Conservation (phyloP, 2,329 filamentous ascomycete species). For the Alternaria sp. region DNA sequence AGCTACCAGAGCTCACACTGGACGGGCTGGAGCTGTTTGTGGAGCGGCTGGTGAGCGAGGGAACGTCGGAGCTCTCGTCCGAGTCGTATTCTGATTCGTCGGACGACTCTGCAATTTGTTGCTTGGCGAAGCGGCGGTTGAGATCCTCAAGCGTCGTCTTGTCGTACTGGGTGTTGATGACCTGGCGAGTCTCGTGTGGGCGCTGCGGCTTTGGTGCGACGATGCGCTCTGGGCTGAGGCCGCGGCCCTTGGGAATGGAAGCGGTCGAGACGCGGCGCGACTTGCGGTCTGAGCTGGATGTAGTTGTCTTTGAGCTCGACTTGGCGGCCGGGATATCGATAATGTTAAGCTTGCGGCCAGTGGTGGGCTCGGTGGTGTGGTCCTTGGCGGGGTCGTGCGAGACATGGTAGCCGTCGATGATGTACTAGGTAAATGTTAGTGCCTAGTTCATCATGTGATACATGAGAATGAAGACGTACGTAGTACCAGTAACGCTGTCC, state of each 20-base stretch:
- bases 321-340: slow-evolving; percentile 79
- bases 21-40: slow-evolving; percentile 71
- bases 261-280: slow-evolving; percentile 62
- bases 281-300: slow-evolving; percentile 53
- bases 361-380: slow-evolving; percentile 93
- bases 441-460: slow-evolving; percentile 26
- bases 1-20: slow-evolving; percentile 63
- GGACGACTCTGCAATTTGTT: slow-evolving; percentile 63
- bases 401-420: slow-evolving; percentile 98
- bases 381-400: slow-evolving; percentile 92
- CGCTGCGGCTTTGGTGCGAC: slow-evolving; percentile 88
- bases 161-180: slow-evolving; percentile 82
- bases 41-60: slow-evolving; percentile 73
- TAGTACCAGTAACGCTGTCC: slow-evolving; percentile 99
- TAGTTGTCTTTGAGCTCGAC: slow-evolving; percentile 58
- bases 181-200: slow-evolving; percentile 84
- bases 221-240: slow-evolving; percentile 88
- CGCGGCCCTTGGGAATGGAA: slow-evolving; percentile 86
- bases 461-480: slow-evolving; percentile 53
- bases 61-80: slow-evolving; percentile 78
- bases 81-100: slow-evolving; percentile 68
- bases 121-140: slow-evolving; percentile 73
- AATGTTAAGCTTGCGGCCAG: slow-evolving; percentile 95
- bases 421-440: slow-evolving; percentile 65
- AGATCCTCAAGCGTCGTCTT: slow-evolving; percentile 81